Evolutionary conservation across 139 green algal species (phyloP).

Genomic region (Volvox reticuliferus): DNA sequence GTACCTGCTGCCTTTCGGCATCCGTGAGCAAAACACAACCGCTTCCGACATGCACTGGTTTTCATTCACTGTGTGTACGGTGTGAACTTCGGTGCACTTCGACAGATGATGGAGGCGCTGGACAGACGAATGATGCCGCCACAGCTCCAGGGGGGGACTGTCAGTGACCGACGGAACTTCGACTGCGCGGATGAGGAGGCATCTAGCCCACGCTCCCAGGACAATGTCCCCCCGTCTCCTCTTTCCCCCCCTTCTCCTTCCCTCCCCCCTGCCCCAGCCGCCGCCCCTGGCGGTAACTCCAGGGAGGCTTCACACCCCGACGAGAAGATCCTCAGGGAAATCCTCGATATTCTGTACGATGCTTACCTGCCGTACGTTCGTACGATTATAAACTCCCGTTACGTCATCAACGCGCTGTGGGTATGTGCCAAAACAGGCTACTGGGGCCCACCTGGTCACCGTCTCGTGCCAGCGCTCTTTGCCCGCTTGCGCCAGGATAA

Average conservation of each 20-base stretch:
- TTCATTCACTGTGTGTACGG: background rate
- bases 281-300: background rate
- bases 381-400: background rate
- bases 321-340: background rate
- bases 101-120: background rate
- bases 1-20: background rate
- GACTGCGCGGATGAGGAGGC: background rate
- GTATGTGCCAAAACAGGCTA: conserved; percentile 22
- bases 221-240: background rate
- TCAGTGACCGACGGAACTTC: background rate
- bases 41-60: background rate
- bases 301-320: background rate
- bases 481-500: background rate
- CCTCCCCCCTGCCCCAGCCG: too few relatives aligned
- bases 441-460: background rate
- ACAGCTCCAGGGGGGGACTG: background rate
- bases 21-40: background rate
- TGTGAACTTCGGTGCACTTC: background rate
- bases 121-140: background rate
- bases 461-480: background rate
- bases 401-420: conserved; percentile 34
- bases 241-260: too few relatives aligned
- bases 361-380: background rate
- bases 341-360: background rate
- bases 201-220: background rate